phyloP scores from a whole-genome alignment of 768 basidiomycete genomes.

The Trametopsis cervina region DNA sequence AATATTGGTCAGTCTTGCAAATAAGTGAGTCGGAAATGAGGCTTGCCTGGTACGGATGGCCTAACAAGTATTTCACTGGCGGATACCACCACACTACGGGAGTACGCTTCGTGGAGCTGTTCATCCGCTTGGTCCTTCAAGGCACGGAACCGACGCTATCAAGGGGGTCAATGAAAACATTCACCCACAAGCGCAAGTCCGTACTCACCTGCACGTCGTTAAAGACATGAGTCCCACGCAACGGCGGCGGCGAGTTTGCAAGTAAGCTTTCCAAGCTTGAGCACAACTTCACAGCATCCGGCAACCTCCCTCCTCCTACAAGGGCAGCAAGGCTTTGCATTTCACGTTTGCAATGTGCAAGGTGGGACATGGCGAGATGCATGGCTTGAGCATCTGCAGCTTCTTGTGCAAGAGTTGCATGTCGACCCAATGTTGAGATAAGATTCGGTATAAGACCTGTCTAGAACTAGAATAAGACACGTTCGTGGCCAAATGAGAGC shows the following conservation, averaged over 20 bases:
- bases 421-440: conserved; percentile 45
- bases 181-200: too few relatives aligned
- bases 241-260: conserved; percentile 38
- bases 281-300: conserved; percentile 50
- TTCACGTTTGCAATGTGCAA: conserved; percentile 44
- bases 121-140: conserved; percentile 58
- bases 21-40: conserved; percentile 21
- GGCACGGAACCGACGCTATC: conserved; percentile 49
- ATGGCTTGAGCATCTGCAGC: conserved; percentile 46
- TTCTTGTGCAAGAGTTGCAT: conserved; percentile 59
- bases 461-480: conserved; percentile 29
- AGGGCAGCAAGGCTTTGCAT: conserved; percentile 39
- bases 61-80: conserved; percentile 43
- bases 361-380: conserved; percentile 45
- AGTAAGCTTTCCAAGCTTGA: conserved; percentile 38
- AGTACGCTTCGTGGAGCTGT: conserved; percentile 62
- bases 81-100: conserved; percentile 47
- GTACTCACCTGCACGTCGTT: conserved; percentile 50
- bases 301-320: conserved; percentile 51
- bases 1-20: not conserved
- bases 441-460: conserved; percentile 61
- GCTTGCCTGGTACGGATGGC: conserved; percentile 41
- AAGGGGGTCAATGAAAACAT: not conserved
- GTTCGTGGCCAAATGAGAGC: not conserved
- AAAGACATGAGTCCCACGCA: conserved; percentile 46